Base-by-base conservation (phyloP, 257 asterid species). In the Solanum bukasovii region DNA sequence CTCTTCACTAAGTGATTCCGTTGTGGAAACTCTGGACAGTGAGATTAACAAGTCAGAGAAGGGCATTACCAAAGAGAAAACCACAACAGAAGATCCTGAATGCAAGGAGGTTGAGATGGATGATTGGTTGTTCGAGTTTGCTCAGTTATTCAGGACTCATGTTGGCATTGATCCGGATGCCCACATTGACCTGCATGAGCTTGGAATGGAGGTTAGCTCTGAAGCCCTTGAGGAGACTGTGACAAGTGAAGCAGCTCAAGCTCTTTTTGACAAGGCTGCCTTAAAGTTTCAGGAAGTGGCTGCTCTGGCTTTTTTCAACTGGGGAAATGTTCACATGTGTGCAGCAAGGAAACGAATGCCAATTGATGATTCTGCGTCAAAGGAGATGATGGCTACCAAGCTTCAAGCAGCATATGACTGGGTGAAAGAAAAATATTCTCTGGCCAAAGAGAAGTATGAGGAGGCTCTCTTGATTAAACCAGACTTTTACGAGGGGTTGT, bases 271-370 rank as follows among this genome's bases (percentile, higher is more conserved):
- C 85, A 96, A 91, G 91, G 98, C 99, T 61, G 94, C 98, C 8
- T 59, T 91, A 63, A 97, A 94, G 89, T 96, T 97, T 89, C 98
- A 96, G 88, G 99, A 95, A 87, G 99, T 97, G 63, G 98, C 98
- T 31, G 98, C 99, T 72, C 90, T 96, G 74, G 98, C 98, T 37
- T 96, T 92, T 90, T 97, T 97, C 92, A 96, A 97, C 89, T 96
- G 99, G 99, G 98, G 99, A 74, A 97, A 97, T 86, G 99, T 96
- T n/a, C 98, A 96, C 70, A 96, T 97, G 99, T 97, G 98, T 86
- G 95, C 96, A 4, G 99, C 99, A 21, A 93, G 99, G 91, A 96
- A 94, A 90, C 93, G 94, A 77, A 94, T 96, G 85, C 98, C 99
- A 7, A 92, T 95, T 25, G 98, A 95, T 70, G 98, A 94, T 87